phyloP scores from a whole-genome alignment of 2,329 filamentous ascomycete genomes.

The Stylonectria norvegica region DNA sequence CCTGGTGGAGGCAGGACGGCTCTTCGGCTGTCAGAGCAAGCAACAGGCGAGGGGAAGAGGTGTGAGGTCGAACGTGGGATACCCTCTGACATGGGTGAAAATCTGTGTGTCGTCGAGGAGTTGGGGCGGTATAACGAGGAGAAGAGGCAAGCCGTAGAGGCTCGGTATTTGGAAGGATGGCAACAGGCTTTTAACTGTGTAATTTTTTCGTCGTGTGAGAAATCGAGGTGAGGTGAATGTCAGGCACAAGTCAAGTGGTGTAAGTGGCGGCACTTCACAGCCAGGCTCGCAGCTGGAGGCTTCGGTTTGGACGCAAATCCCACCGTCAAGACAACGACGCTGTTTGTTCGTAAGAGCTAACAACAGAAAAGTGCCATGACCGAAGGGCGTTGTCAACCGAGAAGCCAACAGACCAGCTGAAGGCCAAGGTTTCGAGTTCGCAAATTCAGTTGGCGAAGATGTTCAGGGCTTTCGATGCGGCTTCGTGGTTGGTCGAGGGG shows the following conservation, averaged over 20 bases:
- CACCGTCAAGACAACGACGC: no score
- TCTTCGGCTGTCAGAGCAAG: constrained; percentile 18
- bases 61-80: constrained; percentile 20
- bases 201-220: no score
- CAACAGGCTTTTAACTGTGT: no score
- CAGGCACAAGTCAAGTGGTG: no score
- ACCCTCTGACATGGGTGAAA: constrained; percentile 29
- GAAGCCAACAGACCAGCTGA: constrained; percentile 10
- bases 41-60: constrained; percentile 21
- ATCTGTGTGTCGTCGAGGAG: constrained; percentile 5
- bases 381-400: constrained; percentile 14
- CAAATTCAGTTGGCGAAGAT: no score
- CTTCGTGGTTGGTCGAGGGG: neutral
- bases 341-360: constrained; percentile 17
- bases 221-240: constrained; percentile 2
- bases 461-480: no score
- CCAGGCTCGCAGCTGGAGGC: no score
- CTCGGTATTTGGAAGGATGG: no score
- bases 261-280: no score
- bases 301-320: no score
- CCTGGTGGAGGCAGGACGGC: constrained; percentile 14
- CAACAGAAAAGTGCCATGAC: constrained; percentile 24
- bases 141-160: no score
- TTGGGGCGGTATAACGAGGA: neutral
- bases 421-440: constrained; percentile 11